phyloP scores from a whole-genome alignment of 331 rosid species.

The Spiraea crenata region DNA sequence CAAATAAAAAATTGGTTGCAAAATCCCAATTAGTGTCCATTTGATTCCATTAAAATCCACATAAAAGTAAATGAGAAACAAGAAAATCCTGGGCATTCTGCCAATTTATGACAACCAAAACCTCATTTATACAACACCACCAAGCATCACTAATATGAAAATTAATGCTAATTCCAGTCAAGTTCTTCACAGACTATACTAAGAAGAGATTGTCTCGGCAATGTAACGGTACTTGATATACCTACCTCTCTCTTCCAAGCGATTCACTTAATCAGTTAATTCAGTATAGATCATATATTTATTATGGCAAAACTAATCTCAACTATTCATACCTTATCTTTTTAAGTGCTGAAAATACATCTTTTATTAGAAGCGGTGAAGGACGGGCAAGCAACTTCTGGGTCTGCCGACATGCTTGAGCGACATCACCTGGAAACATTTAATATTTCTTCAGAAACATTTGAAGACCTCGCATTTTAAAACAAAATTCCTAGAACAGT shows the following conservation, averaged over 20 bases:
- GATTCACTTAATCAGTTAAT: background rate
- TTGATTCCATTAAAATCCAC: background rate
- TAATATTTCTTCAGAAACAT: slow-evolving; percentile 23
- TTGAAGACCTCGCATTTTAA: background rate
- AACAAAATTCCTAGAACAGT: slow-evolving; percentile 16
- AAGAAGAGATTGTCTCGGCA: background rate
- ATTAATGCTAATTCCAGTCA: background rate
- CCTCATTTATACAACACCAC: background rate
- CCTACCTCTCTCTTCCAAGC: background rate
- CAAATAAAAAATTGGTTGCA: background rate
- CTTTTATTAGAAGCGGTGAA: slow-evolving; percentile 69
- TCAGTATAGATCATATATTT: background rate
- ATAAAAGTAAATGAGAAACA: background rate
- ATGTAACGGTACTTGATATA: background rate
- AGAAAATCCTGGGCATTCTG: background rate
- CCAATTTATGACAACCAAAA: background rate
- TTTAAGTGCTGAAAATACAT: slow-evolving; percentile 63
- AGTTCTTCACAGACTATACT: background rate
- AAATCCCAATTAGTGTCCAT: background rate
- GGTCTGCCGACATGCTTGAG: slow-evolving; percentile 88
- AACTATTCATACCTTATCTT: slow-evolving; percentile 61
- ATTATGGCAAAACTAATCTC: slow-evolving; percentile 14
- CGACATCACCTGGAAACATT: slow-evolving; percentile 85
- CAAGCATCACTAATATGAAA: slow-evolving; percentile 2
- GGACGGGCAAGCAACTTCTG: slow-evolving; percentile 86